Evolutionary conservation across 768 basidiomycete species (phyloP), one percentile per base, ranked within the genome.

Genomic region (Termitomyces bulborhizus): DNA sequence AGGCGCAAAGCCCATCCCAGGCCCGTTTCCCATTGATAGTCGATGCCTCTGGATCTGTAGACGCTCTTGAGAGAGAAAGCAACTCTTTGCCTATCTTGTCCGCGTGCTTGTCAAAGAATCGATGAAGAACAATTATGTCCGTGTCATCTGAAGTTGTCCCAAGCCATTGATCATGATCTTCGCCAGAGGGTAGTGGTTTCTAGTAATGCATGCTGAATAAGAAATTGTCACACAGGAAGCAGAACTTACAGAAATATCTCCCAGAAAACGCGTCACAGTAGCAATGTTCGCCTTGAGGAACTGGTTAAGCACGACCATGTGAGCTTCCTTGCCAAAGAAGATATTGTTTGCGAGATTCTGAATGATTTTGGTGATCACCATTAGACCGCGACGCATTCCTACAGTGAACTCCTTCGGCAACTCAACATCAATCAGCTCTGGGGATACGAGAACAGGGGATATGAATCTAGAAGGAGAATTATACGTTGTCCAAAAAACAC

Each of bases 271-370:
- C 2, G 88, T 90, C 29, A 94, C 82, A 41, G 79, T 82, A 34
- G 82, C 73, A 50, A 91, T 88, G 51, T 90, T 88, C 9, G 73
- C 77, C 55, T 76, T 74, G 29, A 92, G 70, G 71, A 93, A 93
- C 12, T 78, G 75, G 66, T 95, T 95, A 55, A 95, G 68, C 34
- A 80, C 75, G 29, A 82, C 82, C 90, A 94, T 93, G 63, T 92
- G 85, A 3, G 84, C 81, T 63, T 96, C 93, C 68, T 94, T 94
- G 11, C 89, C 91, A 61, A 96, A 96, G 64, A 91, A 84, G 47
- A 95, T 87, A 62, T 97, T 96, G 71, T 97, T 98, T 18, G 93
- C 93, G 31, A 97, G 71, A 64, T 92, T 94, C 69, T 96, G 93
- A 45, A 97, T 85, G 54, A 95, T 85, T 72, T 95, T 97, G 43